These are phyloP conservation scores for Phialocephala sp. DNA, from an alignment of 2,329 filamentous ascomycete species.

Conservation along the genomic window DNA sequence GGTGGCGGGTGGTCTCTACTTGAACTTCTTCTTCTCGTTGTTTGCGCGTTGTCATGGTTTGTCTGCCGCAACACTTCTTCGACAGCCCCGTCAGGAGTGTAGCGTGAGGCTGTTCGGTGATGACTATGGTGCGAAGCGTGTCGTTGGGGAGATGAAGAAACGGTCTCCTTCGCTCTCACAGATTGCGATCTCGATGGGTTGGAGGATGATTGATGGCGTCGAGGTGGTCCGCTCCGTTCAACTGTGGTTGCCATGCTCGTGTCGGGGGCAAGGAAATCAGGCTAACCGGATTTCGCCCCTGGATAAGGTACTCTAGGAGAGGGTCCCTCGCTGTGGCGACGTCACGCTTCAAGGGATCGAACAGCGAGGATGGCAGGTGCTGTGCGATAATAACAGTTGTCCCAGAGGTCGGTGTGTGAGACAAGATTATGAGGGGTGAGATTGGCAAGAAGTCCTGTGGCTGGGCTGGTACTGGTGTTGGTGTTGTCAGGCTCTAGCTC, in stretches of 20 bases:
- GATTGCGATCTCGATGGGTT: slow-evolving; percentile 38
- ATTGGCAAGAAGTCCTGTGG: neutral
- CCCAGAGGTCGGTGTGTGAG: slow-evolving; percentile 1
- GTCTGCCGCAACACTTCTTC: slow-evolving; percentile 59
- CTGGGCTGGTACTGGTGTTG: neutral
- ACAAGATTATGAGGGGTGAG: slow-evolving; percentile 11
- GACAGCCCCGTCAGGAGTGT: slow-evolving; percentile 37
- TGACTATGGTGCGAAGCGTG: slow-evolving; percentile 36
- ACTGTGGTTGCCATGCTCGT: slow-evolving; percentile 37
- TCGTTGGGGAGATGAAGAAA: slow-evolving; percentile 25
- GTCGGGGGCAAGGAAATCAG: neutral
- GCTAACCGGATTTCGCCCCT: slow-evolving; percentile 2
- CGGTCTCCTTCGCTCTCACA: slow-evolving; percentile 32
- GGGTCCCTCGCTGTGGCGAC: neutral
- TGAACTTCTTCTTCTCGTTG: slow-evolving; percentile 40
- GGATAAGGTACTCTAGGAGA: slow-evolving; percentile 2
- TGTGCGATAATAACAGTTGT: neutral
- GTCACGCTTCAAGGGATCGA: neutral
- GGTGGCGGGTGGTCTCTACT: slow-evolving; percentile 40
- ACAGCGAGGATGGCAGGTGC: neutral
- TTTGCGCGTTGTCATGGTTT: slow-evolving; percentile 72
- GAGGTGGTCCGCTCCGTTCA: slow-evolving; percentile 35
- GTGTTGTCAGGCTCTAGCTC: neutral
- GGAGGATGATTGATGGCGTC: slow-evolving; percentile 39
- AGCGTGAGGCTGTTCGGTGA: slow-evolving; percentile 48